A percentile compares a stretch with the other conserved stretches of the same genome.
These are phyloP conservation scores for Auricularia sp. DNA, from an alignment of 768 basidiomycete species.

Conservation along the genomic window DNA sequence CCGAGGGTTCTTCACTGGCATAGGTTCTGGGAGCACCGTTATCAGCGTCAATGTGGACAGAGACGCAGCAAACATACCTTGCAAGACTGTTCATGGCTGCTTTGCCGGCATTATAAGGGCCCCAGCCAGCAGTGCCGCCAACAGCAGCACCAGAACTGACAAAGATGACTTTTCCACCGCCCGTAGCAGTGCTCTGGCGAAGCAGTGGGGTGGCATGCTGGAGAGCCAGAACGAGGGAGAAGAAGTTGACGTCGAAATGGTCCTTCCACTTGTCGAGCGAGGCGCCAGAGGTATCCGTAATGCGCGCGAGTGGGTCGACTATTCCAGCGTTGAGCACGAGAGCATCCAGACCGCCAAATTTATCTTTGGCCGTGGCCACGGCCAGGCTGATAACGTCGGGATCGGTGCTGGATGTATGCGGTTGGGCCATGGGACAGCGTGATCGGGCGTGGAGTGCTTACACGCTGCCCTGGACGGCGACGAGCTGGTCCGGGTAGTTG, in stretches of 20 bases:
- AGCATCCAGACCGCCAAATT: slow-evolving; percentile 59
- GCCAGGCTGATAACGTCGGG: slow-evolving; percentile 45
- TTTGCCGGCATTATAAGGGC: slow-evolving; percentile 73
- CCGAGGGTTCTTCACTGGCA: slow-evolving; percentile 69
- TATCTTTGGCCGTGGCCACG: slow-evolving; percentile 41
- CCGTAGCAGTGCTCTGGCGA: slow-evolving; percentile 37
- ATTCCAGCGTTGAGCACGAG: slow-evolving; percentile 80
- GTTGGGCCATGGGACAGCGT: background rate
- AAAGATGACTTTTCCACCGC: slow-evolving; percentile 63
- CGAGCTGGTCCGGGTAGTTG: slow-evolving; percentile 31
- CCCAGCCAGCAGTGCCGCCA: slow-evolving; percentile 62
- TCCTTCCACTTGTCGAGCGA: slow-evolving; percentile 52
- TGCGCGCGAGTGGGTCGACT: slow-evolving; percentile 57
- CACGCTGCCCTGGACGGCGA: slow-evolving; percentile 65
- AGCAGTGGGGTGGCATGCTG: slow-evolving; percentile 60
- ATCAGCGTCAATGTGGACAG: background rate
- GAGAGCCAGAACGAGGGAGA: slow-evolving; percentile 66
- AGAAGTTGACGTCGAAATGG: slow-evolving; percentile 82
- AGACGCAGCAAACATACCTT: slow-evolving; percentile 35
- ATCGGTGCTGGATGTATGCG: slow-evolving; percentile 39
- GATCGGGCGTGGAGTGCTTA: slow-evolving; percentile 31
- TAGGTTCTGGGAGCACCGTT: slow-evolving; percentile 47
- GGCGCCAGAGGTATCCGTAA: slow-evolving; percentile 36
- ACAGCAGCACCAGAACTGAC: slow-evolving; percentile 80
- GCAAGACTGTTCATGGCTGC: slow-evolving; percentile 84